phyloP scores from a whole-genome alignment of 257 asterid species.

The Ehretia macrophylla region DNA sequence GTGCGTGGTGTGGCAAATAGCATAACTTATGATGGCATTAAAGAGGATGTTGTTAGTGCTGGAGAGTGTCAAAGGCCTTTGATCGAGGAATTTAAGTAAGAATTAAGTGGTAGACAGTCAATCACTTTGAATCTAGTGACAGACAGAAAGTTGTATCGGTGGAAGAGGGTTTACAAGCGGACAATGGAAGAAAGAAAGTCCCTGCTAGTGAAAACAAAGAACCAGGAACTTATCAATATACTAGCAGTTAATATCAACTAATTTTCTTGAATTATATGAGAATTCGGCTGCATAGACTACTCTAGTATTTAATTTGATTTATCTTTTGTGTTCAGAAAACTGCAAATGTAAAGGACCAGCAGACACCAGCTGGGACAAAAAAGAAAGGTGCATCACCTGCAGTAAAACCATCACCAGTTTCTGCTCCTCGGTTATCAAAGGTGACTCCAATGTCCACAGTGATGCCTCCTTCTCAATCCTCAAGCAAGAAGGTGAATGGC shows the following conservation, averaged over 20 bases:
- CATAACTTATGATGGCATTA: slow-evolving; percentile 1
- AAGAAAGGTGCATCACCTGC: slow-evolving; percentile 48
- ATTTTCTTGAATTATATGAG: not conserved
- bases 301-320: slow-evolving; percentile 11
- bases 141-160: slow-evolving; percentile 14
- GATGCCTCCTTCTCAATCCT: slow-evolving; percentile 33
- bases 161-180: slow-evolving; percentile 32
- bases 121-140: slow-evolving; percentile 22
- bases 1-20: not conserved
- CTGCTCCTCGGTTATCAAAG: slow-evolving; percentile 32
- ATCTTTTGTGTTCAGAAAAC: slow-evolving; percentile 41
- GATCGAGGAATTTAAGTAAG: slow-evolving; percentile 29
- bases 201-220: slow-evolving; percentile 29
- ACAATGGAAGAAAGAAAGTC: slow-evolving; percentile 23
- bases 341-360: slow-evolving; percentile 44
- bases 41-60: slow-evolving; percentile 19
- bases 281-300: slow-evolving; percentile 2
- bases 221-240: slow-evolving; percentile 15
- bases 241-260: not conserved
- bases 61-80: slow-evolving; percentile 22
- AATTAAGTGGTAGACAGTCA: slow-evolving; percentile 12
- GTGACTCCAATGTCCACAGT: slow-evolving; percentile 35
- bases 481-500: slow-evolving; percentile 39
- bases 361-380: slow-evolving; percentile 23
- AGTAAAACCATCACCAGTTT: slow-evolving; percentile 34